A percentile compares a stretch with the other conserved stretches of the same genome.
phyloP scores from a whole-genome alignment of 306 rosid genomes.

The Pterocarpus macrocarpus region DNA sequence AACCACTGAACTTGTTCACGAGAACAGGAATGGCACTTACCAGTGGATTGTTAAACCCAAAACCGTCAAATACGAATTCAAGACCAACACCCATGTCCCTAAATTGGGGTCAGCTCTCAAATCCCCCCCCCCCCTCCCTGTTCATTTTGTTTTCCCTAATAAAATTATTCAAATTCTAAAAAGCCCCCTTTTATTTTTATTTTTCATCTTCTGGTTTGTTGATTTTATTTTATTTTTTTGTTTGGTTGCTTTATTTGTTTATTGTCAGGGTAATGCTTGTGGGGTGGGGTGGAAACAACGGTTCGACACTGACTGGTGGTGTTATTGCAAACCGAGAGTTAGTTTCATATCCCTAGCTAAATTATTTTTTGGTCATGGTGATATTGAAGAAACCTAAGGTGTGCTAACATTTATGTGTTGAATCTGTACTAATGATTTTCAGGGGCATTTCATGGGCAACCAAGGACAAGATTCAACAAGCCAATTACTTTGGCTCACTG shows the following conservation, averaged over 20 bases:
- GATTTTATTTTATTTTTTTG: not conserved
- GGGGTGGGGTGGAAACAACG: conserved; percentile 99
- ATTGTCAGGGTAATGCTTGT: conserved; percentile 88
- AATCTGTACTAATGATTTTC: not conserved
- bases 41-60: conserved; percentile 96
- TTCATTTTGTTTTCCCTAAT: too few relatives aligned
- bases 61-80: conserved; percentile 80
- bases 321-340: conserved; percentile 94
- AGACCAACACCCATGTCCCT: conserved; percentile 78
- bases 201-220: not conserved
- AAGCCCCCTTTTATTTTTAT: not conserved
- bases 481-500: conserved; percentile 92
- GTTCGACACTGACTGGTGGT: conserved; percentile 89
- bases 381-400: not conserved
- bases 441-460: conserved; percentile 99
- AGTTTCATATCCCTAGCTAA: conserved; percentile 45
- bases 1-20: conserved; percentile 93
- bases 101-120: conserved; percentile 76
- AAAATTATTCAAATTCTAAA: not conserved
- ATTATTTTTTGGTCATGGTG: not conserved
- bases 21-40: conserved; percentile 78
- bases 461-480: conserved; percentile 92
- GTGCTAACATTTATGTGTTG: not conserved
- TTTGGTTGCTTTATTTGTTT: not conserved
- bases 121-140: too few relatives aligned